Percentiles rank a stretch among this genome's conserved stretches.
Conservation (phyloP, 2,329 filamentous ascomycete genomes). For the Colletotrichum neosansevieriae region DNA sequence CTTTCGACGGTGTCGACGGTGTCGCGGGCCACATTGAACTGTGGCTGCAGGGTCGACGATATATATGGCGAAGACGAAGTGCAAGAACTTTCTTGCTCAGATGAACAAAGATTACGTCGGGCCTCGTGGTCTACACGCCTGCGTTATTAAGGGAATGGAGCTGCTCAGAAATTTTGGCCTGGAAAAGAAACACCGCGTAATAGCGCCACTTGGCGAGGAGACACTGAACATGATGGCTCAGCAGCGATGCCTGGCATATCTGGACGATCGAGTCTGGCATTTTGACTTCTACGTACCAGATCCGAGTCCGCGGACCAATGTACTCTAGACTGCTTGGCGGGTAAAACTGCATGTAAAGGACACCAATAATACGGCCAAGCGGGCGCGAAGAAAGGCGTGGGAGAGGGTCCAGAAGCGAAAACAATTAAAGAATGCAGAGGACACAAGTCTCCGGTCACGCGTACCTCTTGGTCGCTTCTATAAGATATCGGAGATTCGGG, state of each 20-base stretch:
- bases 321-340: conserved; percentile 32
- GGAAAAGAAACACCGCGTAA: conserved; percentile 39
- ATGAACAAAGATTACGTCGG: conserved; percentile 49
- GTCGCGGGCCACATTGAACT: conserved; percentile 39
- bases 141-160: conserved; percentile 36
- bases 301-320: conserved; percentile 32
- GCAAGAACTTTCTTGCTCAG: conserved; percentile 45
- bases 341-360: neutral
- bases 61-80: conserved; percentile 45
- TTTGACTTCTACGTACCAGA: conserved; percentile 30
- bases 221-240: conserved; percentile 43
- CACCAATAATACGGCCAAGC: neutral
- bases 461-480: neutral
- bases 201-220: conserved; percentile 42
- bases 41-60: conserved; percentile 43
- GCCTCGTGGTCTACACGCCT: conserved; percentile 47
- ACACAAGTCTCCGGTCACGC: neutral
- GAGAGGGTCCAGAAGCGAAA: neutral
- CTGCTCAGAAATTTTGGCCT: conserved; percentile 44
- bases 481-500: neutral
- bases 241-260: conserved; percentile 42
- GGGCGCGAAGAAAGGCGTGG: neutral
- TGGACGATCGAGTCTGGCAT: conserved; percentile 40
- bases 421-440: neutral
- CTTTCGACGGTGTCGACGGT: neutral